Evolutionary conservation across 2,329 filamentous ascomycete genomes (phyloP).

Genomic region (Calycina herbarum): DNA sequence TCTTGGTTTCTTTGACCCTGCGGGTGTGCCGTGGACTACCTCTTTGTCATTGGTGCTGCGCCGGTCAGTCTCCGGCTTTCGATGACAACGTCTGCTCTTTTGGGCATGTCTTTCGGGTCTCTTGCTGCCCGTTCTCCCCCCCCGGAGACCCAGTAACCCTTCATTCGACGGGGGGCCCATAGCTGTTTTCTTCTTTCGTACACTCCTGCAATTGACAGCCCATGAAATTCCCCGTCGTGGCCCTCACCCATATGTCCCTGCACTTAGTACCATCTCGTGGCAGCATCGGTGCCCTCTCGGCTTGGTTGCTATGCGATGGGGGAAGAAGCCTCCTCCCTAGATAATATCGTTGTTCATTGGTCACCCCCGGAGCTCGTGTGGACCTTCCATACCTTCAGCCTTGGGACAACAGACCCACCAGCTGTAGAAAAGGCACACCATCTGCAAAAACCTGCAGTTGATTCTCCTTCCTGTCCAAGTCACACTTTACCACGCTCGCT

Average conservation of each 20-base stretch:
- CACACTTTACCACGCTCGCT: conserved; percentile 26
- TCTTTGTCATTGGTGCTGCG: conserved; percentile 2
- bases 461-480: conserved; percentile 27
- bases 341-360: conserved; percentile 19
- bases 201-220: conserved; percentile 9
- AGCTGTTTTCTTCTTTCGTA: conserved; percentile 33
- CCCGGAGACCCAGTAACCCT: background rate
- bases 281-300: conserved; percentile 25
- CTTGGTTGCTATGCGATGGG: conserved; percentile 15
- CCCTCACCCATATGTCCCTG: conserved; percentile 10
- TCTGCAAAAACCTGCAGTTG: conserved; percentile 22
- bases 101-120: background rate
- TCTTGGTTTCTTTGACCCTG: conserved; percentile 1
- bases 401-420: conserved; percentile 21
- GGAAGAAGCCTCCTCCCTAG: conserved; percentile 12
- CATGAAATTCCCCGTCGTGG: background rate
- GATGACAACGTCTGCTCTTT: background rate
- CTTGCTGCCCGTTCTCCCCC: background rate
- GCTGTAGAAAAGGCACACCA: conserved; percentile 29
- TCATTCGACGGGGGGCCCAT: conserved; percentile 24
- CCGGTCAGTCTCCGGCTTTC: background rate
- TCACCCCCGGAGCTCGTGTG: conserved; percentile 15
- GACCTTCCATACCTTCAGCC: conserved; percentile 23
- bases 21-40: background rate
- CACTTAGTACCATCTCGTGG: conserved; percentile 17